Evolutionary conservation across 2,329 filamentous ascomycete genomes (phyloP).

Genomic region (Trichoderma cornu-damae): DNA sequence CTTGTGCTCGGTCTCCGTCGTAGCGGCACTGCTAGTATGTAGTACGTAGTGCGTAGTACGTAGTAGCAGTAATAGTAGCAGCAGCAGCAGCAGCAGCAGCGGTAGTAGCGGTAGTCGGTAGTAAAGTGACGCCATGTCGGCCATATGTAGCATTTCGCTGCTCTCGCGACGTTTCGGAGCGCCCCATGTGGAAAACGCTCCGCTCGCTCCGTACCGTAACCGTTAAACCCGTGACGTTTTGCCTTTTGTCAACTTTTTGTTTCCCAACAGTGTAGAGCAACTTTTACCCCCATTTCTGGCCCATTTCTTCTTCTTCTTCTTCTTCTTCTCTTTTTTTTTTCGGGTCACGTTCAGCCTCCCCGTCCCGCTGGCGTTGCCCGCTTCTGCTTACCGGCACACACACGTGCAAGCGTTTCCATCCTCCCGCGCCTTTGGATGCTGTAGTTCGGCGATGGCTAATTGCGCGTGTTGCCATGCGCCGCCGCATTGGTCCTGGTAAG

Average conservation of each 20-base stretch:
- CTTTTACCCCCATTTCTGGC: neutral
- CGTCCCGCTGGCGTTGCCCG: slow-evolving; percentile 7
- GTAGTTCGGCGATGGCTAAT: neutral
- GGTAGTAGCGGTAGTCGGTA: too few relatives aligned
- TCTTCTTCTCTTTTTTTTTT: neutral
- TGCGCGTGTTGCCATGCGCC: neutral
- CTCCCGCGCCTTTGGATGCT: neutral
- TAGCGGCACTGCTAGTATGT: neutral
- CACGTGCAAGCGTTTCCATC: too few relatives aligned
- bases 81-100: too few relatives aligned
- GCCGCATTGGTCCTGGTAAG: neutral
- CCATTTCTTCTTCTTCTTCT: neutral
- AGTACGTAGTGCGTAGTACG: too few relatives aligned
- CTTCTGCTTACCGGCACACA: slow-evolving; percentile 11
- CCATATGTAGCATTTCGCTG: too few relatives aligned
- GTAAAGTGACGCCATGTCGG: too few relatives aligned
- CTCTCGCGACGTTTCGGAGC: neutral
- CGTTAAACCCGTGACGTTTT: slow-evolving; percentile 19
- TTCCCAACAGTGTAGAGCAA: too few relatives aligned
- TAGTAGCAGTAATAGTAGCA: too few relatives aligned
- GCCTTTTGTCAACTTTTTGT: too few relatives aligned
- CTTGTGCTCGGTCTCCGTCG: neutral
- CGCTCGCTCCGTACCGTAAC: slow-evolving; percentile 20
- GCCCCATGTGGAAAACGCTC: slow-evolving; percentile 18
- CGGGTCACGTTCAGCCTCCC: slow-evolving; percentile 3